Base-by-base conservation (phyloP, 2,329 filamentous ascomycete species). In the Zasmidium citrigriseum region DNA sequence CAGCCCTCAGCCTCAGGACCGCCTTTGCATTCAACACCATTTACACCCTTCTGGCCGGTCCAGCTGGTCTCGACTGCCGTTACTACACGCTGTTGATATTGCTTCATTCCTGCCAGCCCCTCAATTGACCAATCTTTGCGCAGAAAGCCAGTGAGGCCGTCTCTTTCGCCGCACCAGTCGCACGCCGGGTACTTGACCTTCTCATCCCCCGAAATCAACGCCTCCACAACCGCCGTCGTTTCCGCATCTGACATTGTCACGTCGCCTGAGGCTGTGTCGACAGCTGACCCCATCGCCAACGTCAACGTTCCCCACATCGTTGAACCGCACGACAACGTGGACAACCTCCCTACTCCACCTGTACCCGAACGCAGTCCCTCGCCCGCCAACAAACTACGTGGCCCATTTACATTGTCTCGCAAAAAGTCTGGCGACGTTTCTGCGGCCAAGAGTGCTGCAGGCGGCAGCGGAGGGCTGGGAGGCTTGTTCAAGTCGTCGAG, bases 381-480 rank as follows among this genome's bases (percentile, higher is more conserved):
- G 10, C 89, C 89, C 11, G 86, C 83, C 52, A 84, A 86, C 68
- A 90, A 87, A 69, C 78, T 93, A 61, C 89, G 84, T 72, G 86
- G 88, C 69, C 89, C 88, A 12, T 91, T 95, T 68, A 83, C 78
- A 58, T 74, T 68, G 45, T 56, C 64, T 41, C 78, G 81, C 46
- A 86, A 83, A 68, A 85, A 81, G 69, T 68, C 73, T 9, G 64
- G 59, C 38, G 66, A 62, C 29, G 68, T 65, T 18, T 75, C 78
- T 29, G 74, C 75, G 41, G 63, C 69, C 11, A 79, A 77, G 56
- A 77, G 78, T 22, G 62, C 67, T 73, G 71, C 24, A 76, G 78
- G 77, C 55, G 76, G 75, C 45, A 46, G 47, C 16, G 72, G 73
- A 59, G 68, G 76, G 14, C 70, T 83, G 16, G 75, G 75, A 18